Evolutionary conservation across 1,284 basidiomycete genomes (phyloP).

Genomic region (Sporisorium iseilematis-ciliati): DNA sequence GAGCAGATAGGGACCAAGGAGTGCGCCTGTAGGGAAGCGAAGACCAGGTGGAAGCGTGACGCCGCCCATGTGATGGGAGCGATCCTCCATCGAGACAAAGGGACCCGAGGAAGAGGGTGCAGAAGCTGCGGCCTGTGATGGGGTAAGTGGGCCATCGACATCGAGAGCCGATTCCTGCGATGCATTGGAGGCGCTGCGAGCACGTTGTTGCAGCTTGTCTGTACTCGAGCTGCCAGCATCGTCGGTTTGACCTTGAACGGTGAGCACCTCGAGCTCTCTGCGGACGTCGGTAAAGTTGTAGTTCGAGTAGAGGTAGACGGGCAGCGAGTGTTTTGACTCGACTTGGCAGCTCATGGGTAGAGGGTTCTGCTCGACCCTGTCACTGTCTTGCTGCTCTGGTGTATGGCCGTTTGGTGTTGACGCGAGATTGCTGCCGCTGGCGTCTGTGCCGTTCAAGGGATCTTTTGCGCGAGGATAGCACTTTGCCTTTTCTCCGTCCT

Average conservation of each 20-base stretch:
- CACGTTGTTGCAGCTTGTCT: constrained; percentile 10
- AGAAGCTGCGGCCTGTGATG: constrained; percentile 19
- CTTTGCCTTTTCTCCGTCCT: constrained; percentile 52
- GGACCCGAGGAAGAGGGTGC: constrained; percentile 14
- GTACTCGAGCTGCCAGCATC: background rate
- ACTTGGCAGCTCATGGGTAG: constrained; percentile 47
- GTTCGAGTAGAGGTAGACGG: constrained; percentile 64
- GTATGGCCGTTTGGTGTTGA: constrained; percentile 9
- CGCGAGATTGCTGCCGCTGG: background rate
- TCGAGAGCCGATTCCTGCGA: constrained; percentile 47
- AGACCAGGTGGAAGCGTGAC: constrained; percentile 64
- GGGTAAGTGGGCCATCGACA: constrained; percentile 32
- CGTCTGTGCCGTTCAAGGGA: constrained; percentile 21
- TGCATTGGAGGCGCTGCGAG: constrained; percentile 34
- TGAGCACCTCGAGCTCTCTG: constrained; percentile 61
- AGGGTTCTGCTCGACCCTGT: constrained; percentile 46
- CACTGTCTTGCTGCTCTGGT: background rate
- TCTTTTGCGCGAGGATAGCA: constrained; percentile 55
- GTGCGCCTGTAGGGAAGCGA: constrained; percentile 62
- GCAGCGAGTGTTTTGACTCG: constrained; percentile 25
- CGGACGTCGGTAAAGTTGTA: constrained; percentile 67
- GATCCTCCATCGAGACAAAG: constrained; percentile 48
- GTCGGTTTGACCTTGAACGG: constrained; percentile 19
- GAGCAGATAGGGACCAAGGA: constrained; percentile 59
- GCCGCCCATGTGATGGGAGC: constrained; percentile 56